A percentile compares a stretch with the other conserved stretches of the same genome.
These are phyloP conservation scores for Dacryopinax primogenitus DNA, from an alignment of 768 basidiomycete species.

Conservation along the genomic window DNA sequence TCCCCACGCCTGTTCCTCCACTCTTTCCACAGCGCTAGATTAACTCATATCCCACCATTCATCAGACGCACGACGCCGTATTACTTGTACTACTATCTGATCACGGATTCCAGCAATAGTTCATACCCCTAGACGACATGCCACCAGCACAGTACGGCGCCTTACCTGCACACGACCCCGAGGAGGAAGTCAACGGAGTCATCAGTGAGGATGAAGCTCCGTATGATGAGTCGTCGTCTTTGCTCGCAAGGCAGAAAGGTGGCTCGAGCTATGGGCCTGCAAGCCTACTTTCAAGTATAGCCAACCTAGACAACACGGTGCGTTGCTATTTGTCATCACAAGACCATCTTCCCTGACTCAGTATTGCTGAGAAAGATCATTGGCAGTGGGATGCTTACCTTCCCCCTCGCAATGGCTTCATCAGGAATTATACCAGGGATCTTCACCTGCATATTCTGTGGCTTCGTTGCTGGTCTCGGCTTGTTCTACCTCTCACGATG, in stretches of 20 bases:
- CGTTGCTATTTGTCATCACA: not conserved
- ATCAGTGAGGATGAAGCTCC: not conserved
- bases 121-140: slow-evolving; percentile 4
- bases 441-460: slow-evolving; percentile 74
- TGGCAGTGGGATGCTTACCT: not conserved
- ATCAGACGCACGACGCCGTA: not conserved
- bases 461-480: slow-evolving; percentile 63
- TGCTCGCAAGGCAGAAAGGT: not conserved
- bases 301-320: slow-evolving; percentile 15
- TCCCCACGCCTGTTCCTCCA: not conserved
- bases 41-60: not conserved
- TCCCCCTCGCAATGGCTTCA: slow-evolving; percentile 60
- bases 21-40: not conserved
- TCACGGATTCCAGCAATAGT: not conserved
- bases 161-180: not conserved
- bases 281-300: not conserved
- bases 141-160: slow-evolving; percentile 6
- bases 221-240: not conserved
- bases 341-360: not conserved
- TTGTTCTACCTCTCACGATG: slow-evolving; percentile 78
- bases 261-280: not conserved
- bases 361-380: not conserved
- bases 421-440: slow-evolving; percentile 83
- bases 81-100: not conserved
- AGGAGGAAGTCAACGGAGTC: not conserved